phyloP scores from a whole-genome alignment of 306 rosid genomes.

The Canavalia ensiformis region DNA sequence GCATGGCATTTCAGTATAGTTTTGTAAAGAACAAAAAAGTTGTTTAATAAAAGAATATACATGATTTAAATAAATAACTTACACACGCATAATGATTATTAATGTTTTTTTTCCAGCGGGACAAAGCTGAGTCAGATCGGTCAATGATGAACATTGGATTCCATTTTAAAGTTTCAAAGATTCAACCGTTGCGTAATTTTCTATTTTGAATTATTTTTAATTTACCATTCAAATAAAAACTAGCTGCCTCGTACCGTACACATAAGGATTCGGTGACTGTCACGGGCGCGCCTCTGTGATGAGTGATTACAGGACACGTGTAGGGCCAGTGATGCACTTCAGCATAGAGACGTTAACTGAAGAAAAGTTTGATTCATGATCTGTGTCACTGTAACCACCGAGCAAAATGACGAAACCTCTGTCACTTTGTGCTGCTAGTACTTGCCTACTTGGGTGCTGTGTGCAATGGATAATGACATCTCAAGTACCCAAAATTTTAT shows the following conservation, averaged over 20 bases:
- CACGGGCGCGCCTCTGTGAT: slow-evolving; percentile 44
- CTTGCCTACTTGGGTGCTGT: too few species aligned
- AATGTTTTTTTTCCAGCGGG: neutral
- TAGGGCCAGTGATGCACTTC: slow-evolving; percentile 30
- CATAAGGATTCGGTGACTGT: slow-evolving; percentile 33
- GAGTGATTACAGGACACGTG: slow-evolving; percentile 35
- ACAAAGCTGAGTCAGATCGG: neutral
- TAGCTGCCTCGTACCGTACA: slow-evolving; percentile 39
- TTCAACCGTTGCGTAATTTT: slow-evolving; percentile 46
- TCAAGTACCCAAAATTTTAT: too few species aligned
- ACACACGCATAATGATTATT: neutral
- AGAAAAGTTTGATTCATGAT: too few species aligned
- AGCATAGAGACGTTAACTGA: too few species aligned
- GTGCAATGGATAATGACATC: too few species aligned
- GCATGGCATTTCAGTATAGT: too few species aligned
- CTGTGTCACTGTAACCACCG: neutral
- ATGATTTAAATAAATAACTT: neutral
- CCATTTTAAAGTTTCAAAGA: slow-evolving; percentile 16
- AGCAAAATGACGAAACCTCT: slow-evolving; percentile 20
- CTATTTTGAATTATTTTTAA: neutral
- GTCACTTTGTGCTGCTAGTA: neutral
- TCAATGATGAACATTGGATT: slow-evolving; percentile 43
- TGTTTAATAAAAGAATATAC: too few species aligned
- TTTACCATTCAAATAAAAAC: slow-evolving; percentile 27
- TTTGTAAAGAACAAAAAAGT: too few species aligned